A percentile compares a stretch with the other conserved stretches of the same genome.
These are phyloP conservation scores for Ilyonectria robusta DNA, from an alignment of 2,329 filamentous ascomycete genomes.

Conservation along the genomic window DNA sequence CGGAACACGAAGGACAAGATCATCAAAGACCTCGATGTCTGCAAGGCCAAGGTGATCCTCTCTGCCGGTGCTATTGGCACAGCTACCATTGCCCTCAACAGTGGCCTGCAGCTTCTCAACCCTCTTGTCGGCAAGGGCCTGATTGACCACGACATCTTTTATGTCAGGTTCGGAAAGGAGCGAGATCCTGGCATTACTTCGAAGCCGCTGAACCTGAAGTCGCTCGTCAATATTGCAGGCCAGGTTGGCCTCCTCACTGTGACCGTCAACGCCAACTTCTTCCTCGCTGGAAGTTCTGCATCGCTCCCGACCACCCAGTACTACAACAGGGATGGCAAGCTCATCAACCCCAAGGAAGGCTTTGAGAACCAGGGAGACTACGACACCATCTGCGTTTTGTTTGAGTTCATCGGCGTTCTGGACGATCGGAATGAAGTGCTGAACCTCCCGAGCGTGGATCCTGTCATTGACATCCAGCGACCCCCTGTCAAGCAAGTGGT, in stretches of 20 bases:
- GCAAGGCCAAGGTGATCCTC: conserved; percentile 30
- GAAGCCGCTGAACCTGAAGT: conserved; percentile 37
- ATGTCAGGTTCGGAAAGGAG: conserved; percentile 35
- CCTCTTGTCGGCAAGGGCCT: conserved; percentile 23
- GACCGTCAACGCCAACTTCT: conserved; percentile 39
- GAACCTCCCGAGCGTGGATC: conserved; percentile 28
- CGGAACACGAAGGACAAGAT: conserved; percentile 17
- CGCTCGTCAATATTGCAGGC: conserved; percentile 18
- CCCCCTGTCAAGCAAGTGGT: conserved; percentile 24
- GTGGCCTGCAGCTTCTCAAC: conserved; percentile 31
- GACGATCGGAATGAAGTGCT: conserved; percentile 31
- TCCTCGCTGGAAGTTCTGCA: conserved; percentile 35
- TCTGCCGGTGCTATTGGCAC: conserved; percentile 35
- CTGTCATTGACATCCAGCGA: conserved; percentile 26
- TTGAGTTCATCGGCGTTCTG: conserved; percentile 29
- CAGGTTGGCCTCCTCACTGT: conserved; percentile 33
- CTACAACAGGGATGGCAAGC: conserved; percentile 20
- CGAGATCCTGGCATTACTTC: conserved; percentile 15
- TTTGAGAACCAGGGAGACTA: conserved; percentile 28
- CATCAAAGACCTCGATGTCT: conserved; percentile 29
- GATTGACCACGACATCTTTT: conserved; percentile 38
- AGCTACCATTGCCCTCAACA: conserved; percentile 35
- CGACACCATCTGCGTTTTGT: conserved; percentile 35
- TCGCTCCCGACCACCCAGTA: conserved; percentile 33
- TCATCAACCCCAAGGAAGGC: conserved; percentile 21